Evolutionary conservation across 345 rosid genomes (phyloP), one percentile per base, ranked within the genome.

Genomic region (Microcos paniculata): DNA sequence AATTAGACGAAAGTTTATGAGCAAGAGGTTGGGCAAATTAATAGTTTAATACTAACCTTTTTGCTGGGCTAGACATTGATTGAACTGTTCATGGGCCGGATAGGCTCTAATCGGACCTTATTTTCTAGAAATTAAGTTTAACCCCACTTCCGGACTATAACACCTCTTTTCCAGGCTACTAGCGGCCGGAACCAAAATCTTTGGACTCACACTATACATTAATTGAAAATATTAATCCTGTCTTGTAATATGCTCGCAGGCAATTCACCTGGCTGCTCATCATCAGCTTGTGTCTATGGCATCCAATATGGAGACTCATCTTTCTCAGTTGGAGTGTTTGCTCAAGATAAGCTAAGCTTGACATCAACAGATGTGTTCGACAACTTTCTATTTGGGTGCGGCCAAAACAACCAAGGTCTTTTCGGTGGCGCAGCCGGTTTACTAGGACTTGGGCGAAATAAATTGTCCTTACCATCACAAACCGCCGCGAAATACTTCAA

Each of bases 281-380:
- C 84, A 12, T 81, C 97, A 3, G 80, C 87, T 0, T 95, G 99
- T 77, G 73, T 90, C 52, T 95, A 95, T 73, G 93, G 87, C 30
- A 88, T 93, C 49, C 90, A 89, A 51, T 95, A 95, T 78, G 97
- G 96, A 14, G 97, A 95, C 77, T 77, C 81, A 4, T 95, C 99
- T 0, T 93, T 62, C 85, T 89, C 98, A 3, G 76, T 67, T 1
- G 98, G 99, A 0, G 84, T 82, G 80, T 88, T 91, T 38, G 89
- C 86, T 49, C 84, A 75, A 48, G 99, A 95, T 64, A 89, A 70
- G 58, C 80, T 93, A 52, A 82, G 90, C 11, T 49, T 95, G 62
- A 85, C 96, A 3, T 9, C 82, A n/a, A 76, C 82, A 1, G 94
- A 90, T 23, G 76, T 77, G 0, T 75, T 91, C 74, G 46, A 83